These are phyloP conservation scores for Sonneratia caseolaris DNA, from an alignment of 345 rosid genomes.

Conservation along the genomic window DNA sequence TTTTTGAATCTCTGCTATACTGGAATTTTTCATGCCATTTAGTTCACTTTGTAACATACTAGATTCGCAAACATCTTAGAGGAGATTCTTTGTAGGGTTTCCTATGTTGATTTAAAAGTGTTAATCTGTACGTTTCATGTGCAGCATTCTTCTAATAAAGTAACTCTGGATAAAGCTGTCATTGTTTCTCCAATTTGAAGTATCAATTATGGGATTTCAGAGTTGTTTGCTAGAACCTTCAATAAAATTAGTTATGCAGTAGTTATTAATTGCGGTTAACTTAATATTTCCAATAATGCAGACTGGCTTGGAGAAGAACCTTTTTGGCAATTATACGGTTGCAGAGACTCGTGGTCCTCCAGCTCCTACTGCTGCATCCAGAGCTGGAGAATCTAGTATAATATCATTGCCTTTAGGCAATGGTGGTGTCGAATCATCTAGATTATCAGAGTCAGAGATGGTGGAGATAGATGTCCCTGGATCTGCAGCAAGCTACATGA, in stretches of 20 bases:
- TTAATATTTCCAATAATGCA: conserved; percentile 4
- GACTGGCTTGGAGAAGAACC: conserved; percentile 66
- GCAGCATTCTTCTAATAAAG: not conserved
- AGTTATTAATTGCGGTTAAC: not conserved
- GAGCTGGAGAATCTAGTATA: not conserved
- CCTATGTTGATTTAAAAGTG: too few relatives aligned
- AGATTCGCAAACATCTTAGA: not conserved
- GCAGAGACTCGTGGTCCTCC: conserved; percentile 24
- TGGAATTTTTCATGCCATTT: not conserved
- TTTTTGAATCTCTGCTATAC: not conserved
- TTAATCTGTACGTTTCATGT: not conserved
- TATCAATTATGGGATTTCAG: not conserved
- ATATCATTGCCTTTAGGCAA: not conserved
- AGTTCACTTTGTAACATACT: not conserved
- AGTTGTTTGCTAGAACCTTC: too few relatives aligned
- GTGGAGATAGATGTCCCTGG: conserved; percentile 79
- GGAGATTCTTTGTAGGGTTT: not conserved
- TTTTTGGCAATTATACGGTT: conserved; percentile 77
- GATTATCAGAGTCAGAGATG: conserved; percentile 54
- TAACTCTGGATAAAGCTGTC: not conserved
- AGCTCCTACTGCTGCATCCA: conserved; percentile 25
- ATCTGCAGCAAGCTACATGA: conserved; percentile 56
- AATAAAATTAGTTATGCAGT: not conserved
- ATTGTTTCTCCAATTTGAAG: not conserved
- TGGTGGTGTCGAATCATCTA: conserved; percentile 30